Conservation (phyloP, 2,329 filamentous ascomycete species). For the Fulvia fulva region DNA sequence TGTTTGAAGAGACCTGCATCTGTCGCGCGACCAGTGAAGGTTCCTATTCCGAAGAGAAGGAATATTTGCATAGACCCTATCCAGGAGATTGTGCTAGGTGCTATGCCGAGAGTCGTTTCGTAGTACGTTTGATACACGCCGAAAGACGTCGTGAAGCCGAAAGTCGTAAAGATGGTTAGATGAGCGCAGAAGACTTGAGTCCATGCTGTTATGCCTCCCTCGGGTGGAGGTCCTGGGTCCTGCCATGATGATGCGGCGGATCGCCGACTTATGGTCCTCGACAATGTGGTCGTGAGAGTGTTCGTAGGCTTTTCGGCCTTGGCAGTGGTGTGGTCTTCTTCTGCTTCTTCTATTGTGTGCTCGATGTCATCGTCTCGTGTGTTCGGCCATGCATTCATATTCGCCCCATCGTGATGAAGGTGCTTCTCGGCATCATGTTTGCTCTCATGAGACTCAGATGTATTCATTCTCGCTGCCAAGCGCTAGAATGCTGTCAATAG, state of each 20-base stretch:
- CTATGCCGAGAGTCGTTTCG: constrained; percentile 29
- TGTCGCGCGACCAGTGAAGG: constrained; percentile 51
- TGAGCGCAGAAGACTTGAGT: constrained; percentile 28
- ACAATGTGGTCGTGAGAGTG: constrained; percentile 9
- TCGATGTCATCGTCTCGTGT: constrained; percentile 21
- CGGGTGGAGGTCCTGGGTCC: constrained; percentile 39
- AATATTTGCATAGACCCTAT: constrained; percentile 52
- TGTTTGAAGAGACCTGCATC: constrained; percentile 48
- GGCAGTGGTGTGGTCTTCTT: constrained; percentile 4
- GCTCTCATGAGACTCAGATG: not conserved
- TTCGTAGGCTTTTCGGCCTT: constrained; percentile 3
- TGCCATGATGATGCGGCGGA: constrained; percentile 27
- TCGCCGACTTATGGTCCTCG: constrained; percentile 24
- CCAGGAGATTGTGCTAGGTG: constrained; percentile 49
- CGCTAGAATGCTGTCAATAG: not conserved
- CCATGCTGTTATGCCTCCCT: constrained; percentile 39
- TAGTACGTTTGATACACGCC: constrained; percentile 48
- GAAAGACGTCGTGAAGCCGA: constrained; percentile 27
- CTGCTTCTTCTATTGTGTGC: constrained; percentile 16
- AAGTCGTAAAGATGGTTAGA: constrained; percentile 34
- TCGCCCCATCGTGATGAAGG: not conserved
- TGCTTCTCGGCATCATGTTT: not conserved
- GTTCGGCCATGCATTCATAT: constrained; percentile 19
- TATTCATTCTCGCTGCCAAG: not conserved
- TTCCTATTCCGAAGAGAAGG: constrained; percentile 50